phyloP scores from a whole-genome alignment of 23 red algal species.

The Gracilaria gracilis region DNA sequence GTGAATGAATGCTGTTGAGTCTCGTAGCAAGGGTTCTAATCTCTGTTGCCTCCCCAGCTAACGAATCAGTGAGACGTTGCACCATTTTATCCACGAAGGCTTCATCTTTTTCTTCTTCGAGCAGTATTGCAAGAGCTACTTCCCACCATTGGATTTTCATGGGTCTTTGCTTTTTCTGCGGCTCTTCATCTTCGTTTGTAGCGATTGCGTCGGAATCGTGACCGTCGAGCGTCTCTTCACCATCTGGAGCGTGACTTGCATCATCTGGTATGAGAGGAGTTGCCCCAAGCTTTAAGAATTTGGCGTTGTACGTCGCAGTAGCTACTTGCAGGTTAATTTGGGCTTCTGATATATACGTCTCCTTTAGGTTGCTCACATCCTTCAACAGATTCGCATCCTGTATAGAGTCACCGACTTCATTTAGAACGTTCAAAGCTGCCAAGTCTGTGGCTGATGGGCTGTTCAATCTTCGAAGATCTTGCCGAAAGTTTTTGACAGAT shows the following conservation, averaged over 20 bases:
- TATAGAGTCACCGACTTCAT: constrained; percentile 7
- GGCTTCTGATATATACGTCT: constrained; percentile 53
- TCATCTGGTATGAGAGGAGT: constrained; percentile 29
- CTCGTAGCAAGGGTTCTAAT: constrained; percentile 9
- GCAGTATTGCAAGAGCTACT: constrained; percentile 4
- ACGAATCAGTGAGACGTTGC: constrained; percentile 14
- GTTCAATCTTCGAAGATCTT: constrained; percentile 5
- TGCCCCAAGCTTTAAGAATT: constrained; percentile 17
- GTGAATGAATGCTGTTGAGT: constrained; percentile 10
- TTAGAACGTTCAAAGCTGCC: neutral
- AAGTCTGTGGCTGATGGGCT: neutral
- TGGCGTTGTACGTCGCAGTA: neutral
- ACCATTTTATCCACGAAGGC: constrained; percentile 23
- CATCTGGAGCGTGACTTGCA: neutral
- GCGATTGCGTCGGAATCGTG: neutral
- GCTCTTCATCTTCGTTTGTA: neutral
- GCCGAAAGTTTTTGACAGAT: neutral
- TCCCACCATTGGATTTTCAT: constrained; percentile 33
- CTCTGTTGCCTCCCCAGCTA: constrained; percentile 10
- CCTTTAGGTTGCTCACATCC: constrained; percentile 15
- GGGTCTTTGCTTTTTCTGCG: neutral
- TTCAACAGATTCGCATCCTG: constrained; percentile 23
- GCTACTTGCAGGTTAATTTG: constrained; percentile 14
- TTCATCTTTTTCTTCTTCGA: constrained; percentile 18
- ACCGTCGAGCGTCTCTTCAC: neutral